Evolutionary conservation across 2,329 filamentous ascomycete genomes (phyloP).

Genomic region (Cytospora schulzeri): DNA sequence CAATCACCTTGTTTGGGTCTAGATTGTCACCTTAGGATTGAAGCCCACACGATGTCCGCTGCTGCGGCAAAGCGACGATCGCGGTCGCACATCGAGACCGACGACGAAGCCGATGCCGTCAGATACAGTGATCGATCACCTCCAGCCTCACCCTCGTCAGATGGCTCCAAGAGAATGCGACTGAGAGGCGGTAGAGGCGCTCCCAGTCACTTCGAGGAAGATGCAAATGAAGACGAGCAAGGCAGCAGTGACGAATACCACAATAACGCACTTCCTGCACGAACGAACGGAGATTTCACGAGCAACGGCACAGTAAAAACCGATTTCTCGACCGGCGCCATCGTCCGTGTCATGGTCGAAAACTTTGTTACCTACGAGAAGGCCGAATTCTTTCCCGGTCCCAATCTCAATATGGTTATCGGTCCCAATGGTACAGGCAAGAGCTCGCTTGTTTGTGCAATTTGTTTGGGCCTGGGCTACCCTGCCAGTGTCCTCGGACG

Average conservation of each 20-base stretch:
- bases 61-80: constrained; percentile 44
- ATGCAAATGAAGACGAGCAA: constrained; percentile 28
- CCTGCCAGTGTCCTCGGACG: constrained; percentile 80
- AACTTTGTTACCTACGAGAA: constrained; percentile 96
- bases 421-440: constrained; percentile 99
- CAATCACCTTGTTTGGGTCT: neutral
- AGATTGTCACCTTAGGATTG: neutral
- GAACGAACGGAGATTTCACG: constrained; percentile 11
- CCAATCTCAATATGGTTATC: constrained; percentile 96
- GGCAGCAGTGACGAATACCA: constrained; percentile 29
- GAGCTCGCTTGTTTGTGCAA: constrained; percentile 94
- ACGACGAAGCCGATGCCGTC: constrained; percentile 38
- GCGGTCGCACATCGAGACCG: constrained; percentile 45
- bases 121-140: constrained; percentile 30
- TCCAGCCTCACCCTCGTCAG: constrained; percentile 32
- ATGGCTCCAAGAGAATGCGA: constrained; percentile 42
- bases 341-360: constrained; percentile 80
- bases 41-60: constrained; percentile 33
- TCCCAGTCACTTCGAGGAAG: constrained; percentile 26
- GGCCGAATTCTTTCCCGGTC: constrained; percentile 88
- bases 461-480: constrained; percentile 90
- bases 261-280: constrained; percentile 27
- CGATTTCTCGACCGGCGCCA: constrained; percentile 73
- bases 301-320: constrained; percentile 29
- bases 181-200: constrained; percentile 31